Percentiles rank a stretch among this genome's conserved stretches.
These are phyloP conservation scores for Ustilago crameri DNA, from an alignment of 1,284 basidiomycete genomes.

Conservation along the genomic window DNA sequence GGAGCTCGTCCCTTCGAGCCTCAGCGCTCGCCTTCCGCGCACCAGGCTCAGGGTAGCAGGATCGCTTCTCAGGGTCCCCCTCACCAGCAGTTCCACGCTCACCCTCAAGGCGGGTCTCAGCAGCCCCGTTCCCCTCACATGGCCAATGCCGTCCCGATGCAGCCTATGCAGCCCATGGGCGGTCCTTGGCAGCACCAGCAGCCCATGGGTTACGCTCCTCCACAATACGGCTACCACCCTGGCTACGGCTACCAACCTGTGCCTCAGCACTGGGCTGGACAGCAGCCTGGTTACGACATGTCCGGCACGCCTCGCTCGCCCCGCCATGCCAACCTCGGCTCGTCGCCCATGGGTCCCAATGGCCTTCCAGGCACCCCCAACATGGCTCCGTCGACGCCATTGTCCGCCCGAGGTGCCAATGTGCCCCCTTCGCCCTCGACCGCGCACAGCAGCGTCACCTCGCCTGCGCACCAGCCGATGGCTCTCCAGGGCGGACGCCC, in stretches of 20 bases:
- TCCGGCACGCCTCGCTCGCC: slow-evolving; percentile 58
- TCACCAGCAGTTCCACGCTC: slow-evolving; percentile 49
- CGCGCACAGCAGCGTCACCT: slow-evolving; percentile 45
- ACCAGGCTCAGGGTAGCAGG: slow-evolving; percentile 38
- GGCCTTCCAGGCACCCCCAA: slow-evolving; percentile 54
- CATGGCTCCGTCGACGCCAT: slow-evolving; percentile 48
- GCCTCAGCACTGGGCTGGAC: slow-evolving; percentile 46
- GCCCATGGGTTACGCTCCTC: slow-evolving; percentile 48
- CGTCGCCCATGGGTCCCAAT: slow-evolving; percentile 60
- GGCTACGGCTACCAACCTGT: slow-evolving; percentile 57
- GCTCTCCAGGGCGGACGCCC: slow-evolving; percentile 44
- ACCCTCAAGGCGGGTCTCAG: slow-evolving; percentile 47
- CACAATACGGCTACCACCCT: slow-evolving; percentile 56
- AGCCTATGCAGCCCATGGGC: slow-evolving; percentile 57
- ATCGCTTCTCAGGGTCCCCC: slow-evolving; percentile 39
- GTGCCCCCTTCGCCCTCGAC: slow-evolving; percentile 51
- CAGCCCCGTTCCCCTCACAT: slow-evolving; percentile 61
- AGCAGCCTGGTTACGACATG: slow-evolving; percentile 57
- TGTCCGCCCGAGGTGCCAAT: slow-evolving; percentile 36
- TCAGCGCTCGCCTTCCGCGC: slow-evolving; percentile 51
- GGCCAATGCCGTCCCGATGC: slow-evolving; percentile 54
- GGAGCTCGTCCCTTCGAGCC: slow-evolving; percentile 55
- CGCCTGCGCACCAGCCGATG: slow-evolving; percentile 50
- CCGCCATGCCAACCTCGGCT: slow-evolving; percentile 53
- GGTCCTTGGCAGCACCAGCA: slow-evolving; percentile 55